A percentile compares a stretch with the other conserved stretches of the same genome.
These are phyloP conservation scores for Pinus taeda DNA, from an alignment of 75 land plant genomes.

Conservation along the genomic window DNA sequence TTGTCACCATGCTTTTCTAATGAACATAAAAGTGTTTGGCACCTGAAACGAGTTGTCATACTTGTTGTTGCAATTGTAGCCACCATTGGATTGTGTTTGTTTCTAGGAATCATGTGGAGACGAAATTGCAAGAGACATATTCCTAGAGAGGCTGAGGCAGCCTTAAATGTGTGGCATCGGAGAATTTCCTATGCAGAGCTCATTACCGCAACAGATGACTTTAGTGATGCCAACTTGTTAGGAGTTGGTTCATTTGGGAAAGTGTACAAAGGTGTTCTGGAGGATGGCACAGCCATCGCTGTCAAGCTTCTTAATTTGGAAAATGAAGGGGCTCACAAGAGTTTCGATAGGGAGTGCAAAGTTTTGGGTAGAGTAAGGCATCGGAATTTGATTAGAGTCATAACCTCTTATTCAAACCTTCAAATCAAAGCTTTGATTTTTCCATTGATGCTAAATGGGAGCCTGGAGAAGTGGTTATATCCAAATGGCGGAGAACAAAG, in stretches of 20 bases:
- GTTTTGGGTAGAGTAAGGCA: slow-evolving; percentile 25
- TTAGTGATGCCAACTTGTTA: slow-evolving; percentile 33
- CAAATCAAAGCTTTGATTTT: slow-evolving; percentile 37
- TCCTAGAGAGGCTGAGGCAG: neutral
- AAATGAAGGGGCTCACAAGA: slow-evolving; percentile 11
- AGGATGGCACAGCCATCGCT: slow-evolving; percentile 26
- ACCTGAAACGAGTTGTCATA: no score
- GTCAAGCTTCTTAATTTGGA: slow-evolving; percentile 34
- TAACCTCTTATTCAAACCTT: slow-evolving; percentile 22
- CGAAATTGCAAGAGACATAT: neutral
- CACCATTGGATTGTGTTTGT: no score
- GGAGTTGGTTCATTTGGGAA: slow-evolving; percentile 41
- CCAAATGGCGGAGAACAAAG: neutral
- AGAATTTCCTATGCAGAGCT: no score
- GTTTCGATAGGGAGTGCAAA: slow-evolving; percentile 29
- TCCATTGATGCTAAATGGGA: slow-evolving; percentile 42
- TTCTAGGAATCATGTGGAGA: no score
- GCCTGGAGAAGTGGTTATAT: slow-evolving; percentile 18
- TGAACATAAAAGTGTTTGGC: no score
- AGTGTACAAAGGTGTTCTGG: slow-evolving; percentile 30
- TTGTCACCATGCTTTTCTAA: no score
- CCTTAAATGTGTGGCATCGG: no score
- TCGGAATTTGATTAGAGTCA: slow-evolving; percentile 20
- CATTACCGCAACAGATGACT: neutral
- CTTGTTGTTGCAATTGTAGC: no score